Percentiles rank a stretch among this genome's conserved stretches.
phyloP scores from a whole-genome alignment of 1,284 basidiomycete genomes.

The Anthracocystis walkeri region DNA sequence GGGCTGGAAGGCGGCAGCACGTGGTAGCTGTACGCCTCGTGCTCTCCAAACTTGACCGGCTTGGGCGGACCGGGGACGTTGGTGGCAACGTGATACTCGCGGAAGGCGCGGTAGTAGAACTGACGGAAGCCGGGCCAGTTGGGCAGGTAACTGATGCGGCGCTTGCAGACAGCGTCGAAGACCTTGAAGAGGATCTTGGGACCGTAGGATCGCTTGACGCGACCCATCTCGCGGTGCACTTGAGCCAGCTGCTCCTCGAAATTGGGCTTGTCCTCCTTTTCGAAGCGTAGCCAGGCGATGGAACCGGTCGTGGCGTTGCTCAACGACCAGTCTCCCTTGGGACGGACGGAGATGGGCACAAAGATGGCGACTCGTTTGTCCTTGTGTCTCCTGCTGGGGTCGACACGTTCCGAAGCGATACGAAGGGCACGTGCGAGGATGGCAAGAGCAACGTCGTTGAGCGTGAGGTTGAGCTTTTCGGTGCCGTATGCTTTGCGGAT shows the following conservation, averaged over 20 bases:
- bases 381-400: constrained; percentile 43
- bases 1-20: constrained; percentile 67
- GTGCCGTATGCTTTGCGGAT: constrained; percentile 65
- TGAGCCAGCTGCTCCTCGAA: constrained; percentile 57
- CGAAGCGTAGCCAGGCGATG: constrained; percentile 66
- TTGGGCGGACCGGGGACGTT: constrained; percentile 68
- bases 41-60: constrained; percentile 63
- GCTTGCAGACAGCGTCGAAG: constrained; percentile 53
- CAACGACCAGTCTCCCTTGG: constrained; percentile 65
- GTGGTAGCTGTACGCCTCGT: constrained; percentile 67
- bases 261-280: constrained; percentile 50
- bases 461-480: constrained; percentile 57
- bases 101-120: constrained; percentile 65
- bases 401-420: constrained; percentile 59
- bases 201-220: constrained; percentile 63
- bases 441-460: constrained; percentile 68
- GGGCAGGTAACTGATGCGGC: constrained; percentile 59
- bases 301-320: constrained; percentile 66
- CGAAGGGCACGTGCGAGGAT: constrained; percentile 64
- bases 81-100: constrained; percentile 67
- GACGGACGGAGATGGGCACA: constrained; percentile 65
- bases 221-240: constrained; percentile 66
- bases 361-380: constrained; percentile 68
- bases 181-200: constrained; percentile 63
- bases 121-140: constrained; percentile 60